These are phyloP conservation scores for Pestalotiopsis fici DNA, from an alignment of 2,329 filamentous ascomycete species.

Conservation along the genomic window DNA sequence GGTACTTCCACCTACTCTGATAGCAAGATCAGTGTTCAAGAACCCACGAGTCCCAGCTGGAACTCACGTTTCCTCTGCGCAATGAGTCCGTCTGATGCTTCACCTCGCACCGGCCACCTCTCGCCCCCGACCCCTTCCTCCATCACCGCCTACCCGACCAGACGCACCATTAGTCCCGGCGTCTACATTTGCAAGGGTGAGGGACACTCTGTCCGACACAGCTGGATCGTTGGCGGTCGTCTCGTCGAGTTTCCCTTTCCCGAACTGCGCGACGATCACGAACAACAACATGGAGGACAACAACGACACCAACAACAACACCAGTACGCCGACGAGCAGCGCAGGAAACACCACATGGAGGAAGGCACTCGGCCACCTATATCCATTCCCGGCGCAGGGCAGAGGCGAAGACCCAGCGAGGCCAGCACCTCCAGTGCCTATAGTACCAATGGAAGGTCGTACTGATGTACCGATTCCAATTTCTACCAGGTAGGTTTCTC, in stretches of 20 bases:
- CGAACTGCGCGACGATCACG: background rate
- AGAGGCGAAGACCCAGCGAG: background rate
- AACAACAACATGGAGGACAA: background rate
- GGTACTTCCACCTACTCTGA: background rate
- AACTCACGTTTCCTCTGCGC: slow-evolving; percentile 7
- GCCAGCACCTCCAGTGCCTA: background rate
- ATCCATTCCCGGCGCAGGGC: background rate
- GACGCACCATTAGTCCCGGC: slow-evolving; percentile 10
- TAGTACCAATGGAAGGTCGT: background rate
- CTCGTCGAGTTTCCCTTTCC: slow-evolving; percentile 12
- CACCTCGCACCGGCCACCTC: background rate
- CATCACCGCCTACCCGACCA: slow-evolving; percentile 10
- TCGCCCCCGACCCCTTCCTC: slow-evolving; percentile 7
- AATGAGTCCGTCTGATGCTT: slow-evolving; percentile 3
- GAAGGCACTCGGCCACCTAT: slow-evolving; percentile 6
- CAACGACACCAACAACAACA: background rate
- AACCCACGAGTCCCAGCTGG: background rate
- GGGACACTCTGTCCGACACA: slow-evolving; percentile 12
- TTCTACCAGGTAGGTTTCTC: background rate
- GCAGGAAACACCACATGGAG: background rate
- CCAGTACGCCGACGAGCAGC: background rate
- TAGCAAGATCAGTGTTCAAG: background rate
- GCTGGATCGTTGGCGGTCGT: slow-evolving; percentile 13
- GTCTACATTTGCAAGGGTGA: slow-evolving; percentile 15
- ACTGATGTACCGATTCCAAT: background rate